phyloP scores from a whole-genome alignment of 345 rosid genomes.

The Lepidium aucheri region DNA sequence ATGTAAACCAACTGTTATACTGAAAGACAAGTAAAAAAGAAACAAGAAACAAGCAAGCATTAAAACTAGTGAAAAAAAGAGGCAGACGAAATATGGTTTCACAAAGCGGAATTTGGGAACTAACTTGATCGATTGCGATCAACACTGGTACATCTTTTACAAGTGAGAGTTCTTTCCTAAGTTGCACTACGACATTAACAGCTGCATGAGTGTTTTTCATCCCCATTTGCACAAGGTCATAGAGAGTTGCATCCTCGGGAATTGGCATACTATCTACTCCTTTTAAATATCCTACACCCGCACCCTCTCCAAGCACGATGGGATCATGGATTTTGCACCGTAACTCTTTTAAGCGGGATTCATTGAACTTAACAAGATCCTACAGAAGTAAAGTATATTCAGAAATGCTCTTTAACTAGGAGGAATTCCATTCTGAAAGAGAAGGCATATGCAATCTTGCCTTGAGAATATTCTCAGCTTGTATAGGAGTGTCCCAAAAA shows the following conservation, averaged over 20 bases:
- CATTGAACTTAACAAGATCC: slow-evolving; percentile 74
- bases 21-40: slow-evolving; percentile 26
- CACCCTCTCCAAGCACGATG: slow-evolving; percentile 82
- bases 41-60: slow-evolving; percentile 16
- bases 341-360: slow-evolving; percentile 47
- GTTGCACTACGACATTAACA: slow-evolving; percentile 68
- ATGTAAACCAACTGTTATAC: slow-evolving; percentile 96
- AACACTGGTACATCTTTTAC: slow-evolving; percentile 86
- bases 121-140: slow-evolving; percentile 92
- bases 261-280: slow-evolving; percentile 56
- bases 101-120: slow-evolving; percentile 8
- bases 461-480: slow-evolving; percentile 81
- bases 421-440: neutral
- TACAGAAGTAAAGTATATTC: slow-evolving; percentile 22
- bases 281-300: slow-evolving; percentile 85
- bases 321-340: slow-evolving; percentile 73
- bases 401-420: neutral
- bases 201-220: slow-evolving; percentile 77
- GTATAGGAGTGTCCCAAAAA: slow-evolving; percentile 92
- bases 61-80: neutral
- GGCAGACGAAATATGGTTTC: neutral
- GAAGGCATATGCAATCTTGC: slow-evolving; percentile 29
- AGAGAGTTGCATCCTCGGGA: slow-evolving; percentile 62
- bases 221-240: slow-evolving; percentile 75
- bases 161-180: slow-evolving; percentile 83